Evolutionary conservation across 1,139 yeast genomes (phyloP), one percentile per base, ranked within the genome.

Genomic region (Kurtzmaniella quercitrusa): DNA sequence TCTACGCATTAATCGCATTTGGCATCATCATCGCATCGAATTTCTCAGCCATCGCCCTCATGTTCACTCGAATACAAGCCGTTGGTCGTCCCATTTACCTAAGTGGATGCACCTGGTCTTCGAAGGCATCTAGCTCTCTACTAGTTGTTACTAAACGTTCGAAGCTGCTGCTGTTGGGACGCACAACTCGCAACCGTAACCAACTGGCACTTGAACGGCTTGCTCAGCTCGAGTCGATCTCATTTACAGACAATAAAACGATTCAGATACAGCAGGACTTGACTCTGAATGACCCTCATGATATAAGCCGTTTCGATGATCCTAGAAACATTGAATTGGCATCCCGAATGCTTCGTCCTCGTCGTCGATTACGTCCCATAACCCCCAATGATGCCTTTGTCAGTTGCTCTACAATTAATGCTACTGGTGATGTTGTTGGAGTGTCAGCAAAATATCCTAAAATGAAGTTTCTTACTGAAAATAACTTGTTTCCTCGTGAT

Each of bases 401-500:
- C 3, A 78, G 82, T 28, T 84, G 89, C 50, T 84, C 91, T 0
- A 80, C 86, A 0, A 84, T 93, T 55, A 94, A 91, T 57, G 54
- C 63, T 7, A 65, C 74, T 14, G 98, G 98, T 1, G 75, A 79
- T 44, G 85, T 87, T 38, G 70, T 78, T 1, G 85, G 84, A 5
- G 88, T 87, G 2, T 81, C 94, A 0, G 81, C 88, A 41, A 87
- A 83, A 53, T 84, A 80, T 54, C 89, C 88, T 45, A 84, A 88
- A 57, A 79, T 85, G 67, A 79, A 81, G 47, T 78, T 94, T 45
- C 68, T 94, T 14, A 74, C 80, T 45, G 82, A 85, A 47, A 88
- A 88, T 55, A 86, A 86, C 28, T 64, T 88, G 34, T 75, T 83
- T 39, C 95, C 96, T 0, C 73, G 96, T 50, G 96, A 88, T 59